Evolutionary conservation across 2,329 filamentous ascomycete species (phyloP).

Genomic region (Botryotinia calthae): DNA sequence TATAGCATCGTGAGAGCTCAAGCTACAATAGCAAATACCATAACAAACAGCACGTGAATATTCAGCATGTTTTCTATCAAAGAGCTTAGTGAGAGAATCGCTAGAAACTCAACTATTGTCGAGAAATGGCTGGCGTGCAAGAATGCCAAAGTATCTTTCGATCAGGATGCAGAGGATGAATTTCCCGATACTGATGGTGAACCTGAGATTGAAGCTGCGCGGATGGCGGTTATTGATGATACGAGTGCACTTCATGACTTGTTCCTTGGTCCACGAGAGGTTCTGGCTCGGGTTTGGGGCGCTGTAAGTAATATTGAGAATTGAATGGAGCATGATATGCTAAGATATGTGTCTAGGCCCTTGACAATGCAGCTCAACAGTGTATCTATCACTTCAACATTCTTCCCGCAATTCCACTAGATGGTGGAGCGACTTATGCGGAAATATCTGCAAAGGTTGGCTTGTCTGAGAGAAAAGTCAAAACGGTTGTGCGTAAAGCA

Average conservation of each 20-base stretch:
- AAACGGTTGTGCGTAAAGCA: conserved; percentile 10
- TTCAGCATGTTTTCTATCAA: conserved; percentile 6
- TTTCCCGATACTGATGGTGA: neutral
- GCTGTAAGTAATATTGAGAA: conserved; percentile 3
- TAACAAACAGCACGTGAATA: neutral
- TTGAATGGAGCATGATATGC: neutral
- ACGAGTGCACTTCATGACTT: conserved; percentile 8
- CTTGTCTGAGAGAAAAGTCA: neutral
- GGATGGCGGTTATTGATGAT: neutral
- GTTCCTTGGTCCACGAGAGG: conserved; percentile 3
- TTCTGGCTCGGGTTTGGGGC: conserved; percentile 5
- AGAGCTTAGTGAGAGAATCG: conserved; percentile 14
- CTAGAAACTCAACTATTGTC: neutral
- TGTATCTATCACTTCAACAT: conserved; percentile 14
- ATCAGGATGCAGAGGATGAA: neutral
- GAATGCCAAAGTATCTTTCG: conserved; percentile 4
- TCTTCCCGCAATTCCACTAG: conserved; percentile 6
- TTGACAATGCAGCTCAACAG: conserved; percentile 9
- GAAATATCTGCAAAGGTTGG: conserved; percentile 5
- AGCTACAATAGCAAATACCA: neutral
- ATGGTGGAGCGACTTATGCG: conserved; percentile 5
- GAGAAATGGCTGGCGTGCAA: conserved; percentile 1
- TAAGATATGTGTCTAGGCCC: neutral
- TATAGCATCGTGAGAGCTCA: neutral
- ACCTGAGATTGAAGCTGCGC: neutral